Percentiles rank a stretch among this genome's conserved stretches.
Conservation (phyloP, 2,329 filamentous ascomycete species). For the Calonectria naviculata region DNA sequence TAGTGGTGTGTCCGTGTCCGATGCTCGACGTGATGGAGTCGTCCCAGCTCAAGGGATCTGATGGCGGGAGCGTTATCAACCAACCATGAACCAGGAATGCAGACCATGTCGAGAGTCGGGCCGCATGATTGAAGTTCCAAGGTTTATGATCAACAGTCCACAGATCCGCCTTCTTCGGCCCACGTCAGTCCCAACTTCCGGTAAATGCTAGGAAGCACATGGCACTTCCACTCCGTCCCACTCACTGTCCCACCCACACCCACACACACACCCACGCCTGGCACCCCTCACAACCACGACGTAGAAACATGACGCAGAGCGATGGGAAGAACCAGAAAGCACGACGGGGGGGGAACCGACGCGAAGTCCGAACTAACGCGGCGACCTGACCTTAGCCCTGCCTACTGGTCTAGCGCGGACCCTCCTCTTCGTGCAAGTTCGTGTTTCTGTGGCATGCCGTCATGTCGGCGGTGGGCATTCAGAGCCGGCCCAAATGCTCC, state of each 20-base stretch:
- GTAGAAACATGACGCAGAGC: slow-evolving; percentile 17
- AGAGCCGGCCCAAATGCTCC: not conserved
- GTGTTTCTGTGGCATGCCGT: not conserved
- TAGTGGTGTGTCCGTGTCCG: not conserved
- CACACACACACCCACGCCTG: not conserved
- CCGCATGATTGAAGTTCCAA: slow-evolving; percentile 7
- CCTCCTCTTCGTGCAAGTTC: not conserved
- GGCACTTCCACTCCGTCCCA: slow-evolving; percentile 1
- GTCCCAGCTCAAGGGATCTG: not conserved
- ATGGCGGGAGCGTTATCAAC: not conserved
- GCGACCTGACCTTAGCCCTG: slow-evolving; percentile 9
- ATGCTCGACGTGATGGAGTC: not conserved
- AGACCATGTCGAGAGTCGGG: slow-evolving; percentile 8
- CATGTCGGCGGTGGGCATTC: not conserved
- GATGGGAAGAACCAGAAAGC: not conserved
- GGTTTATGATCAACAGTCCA: not conserved
- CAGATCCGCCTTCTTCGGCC: not conserved
- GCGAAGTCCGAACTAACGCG: slow-evolving; percentile 8
- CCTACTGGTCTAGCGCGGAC: not conserved
- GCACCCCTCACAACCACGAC: not conserved
- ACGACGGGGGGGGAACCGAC: not conserved
- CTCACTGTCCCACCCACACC: not conserved
- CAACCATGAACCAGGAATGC: not conserved
- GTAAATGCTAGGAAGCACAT: not conserved
- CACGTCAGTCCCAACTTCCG: slow-evolving; percentile 6